Evolutionary conservation across 108 stramenopile genomes (phyloP).

Genomic region (Cyclostephanos invisitatus): DNA sequence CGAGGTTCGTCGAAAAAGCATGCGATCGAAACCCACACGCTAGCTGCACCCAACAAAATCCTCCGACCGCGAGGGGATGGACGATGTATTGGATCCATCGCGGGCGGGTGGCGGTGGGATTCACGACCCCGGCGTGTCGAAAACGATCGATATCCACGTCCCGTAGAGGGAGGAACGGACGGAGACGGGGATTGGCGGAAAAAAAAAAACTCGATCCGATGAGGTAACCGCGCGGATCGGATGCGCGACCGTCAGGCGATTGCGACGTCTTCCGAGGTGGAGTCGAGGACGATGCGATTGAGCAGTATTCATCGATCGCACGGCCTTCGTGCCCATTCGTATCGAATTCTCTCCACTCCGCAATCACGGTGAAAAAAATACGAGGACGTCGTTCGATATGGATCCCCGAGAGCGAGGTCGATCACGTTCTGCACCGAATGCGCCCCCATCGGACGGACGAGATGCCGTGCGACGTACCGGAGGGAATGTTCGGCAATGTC

Average conservation of each 20-base stretch:
- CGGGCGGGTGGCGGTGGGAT: no score
- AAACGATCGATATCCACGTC: constrained; percentile 5
- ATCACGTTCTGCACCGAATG: constrained; percentile 79
- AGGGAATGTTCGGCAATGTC: constrained; percentile 30
- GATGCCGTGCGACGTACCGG: constrained; percentile 70
- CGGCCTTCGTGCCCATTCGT: no score
- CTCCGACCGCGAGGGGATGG: no score
- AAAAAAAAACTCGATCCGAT: constrained; percentile 64
- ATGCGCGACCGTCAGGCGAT: constrained; percentile 73
- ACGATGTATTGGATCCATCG: no score
- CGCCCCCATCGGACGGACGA: constrained; percentile 69
- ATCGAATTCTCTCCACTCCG: no score
- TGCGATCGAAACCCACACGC: no score
- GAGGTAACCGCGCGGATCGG: constrained; percentile 82
- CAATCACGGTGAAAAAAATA: no score
- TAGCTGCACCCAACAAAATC: no score
- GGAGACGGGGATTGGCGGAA: constrained; percentile 67
- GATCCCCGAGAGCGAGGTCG: constrained; percentile 62
- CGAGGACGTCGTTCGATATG: constrained; percentile 47
- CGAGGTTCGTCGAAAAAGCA: no score
- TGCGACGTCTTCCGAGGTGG: constrained; percentile 81
- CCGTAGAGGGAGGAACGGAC: constrained; percentile 47
- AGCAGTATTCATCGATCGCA: no score
- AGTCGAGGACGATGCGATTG: no score
- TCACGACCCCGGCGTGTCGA: constrained; percentile 7